Evolutionary conservation across 805 yeast species (phyloP).

Genomic region (Saturnispora hagleri): DNA sequence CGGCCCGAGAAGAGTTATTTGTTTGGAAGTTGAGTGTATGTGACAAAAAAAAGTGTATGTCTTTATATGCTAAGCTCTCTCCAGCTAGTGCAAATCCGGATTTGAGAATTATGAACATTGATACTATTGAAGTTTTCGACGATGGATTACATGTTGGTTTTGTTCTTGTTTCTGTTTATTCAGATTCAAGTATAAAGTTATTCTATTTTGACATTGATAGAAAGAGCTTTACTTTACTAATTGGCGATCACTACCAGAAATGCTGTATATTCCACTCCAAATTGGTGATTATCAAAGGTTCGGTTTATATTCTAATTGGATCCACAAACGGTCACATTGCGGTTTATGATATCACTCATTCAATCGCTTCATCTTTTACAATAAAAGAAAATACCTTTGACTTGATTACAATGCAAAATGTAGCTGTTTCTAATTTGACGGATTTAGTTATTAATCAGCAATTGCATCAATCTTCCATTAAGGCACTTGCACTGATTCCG

Average conservation of each 20-base stretch:
- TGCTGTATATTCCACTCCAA: conserved; percentile 68
- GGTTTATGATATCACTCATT: conserved; percentile 43
- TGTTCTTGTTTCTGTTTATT: conserved; percentile 62
- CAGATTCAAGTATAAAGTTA: conserved; percentile 68
- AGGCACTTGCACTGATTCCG: conserved; percentile 37
- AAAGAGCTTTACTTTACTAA: conserved; percentile 34
- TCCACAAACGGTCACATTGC: conserved; percentile 81
- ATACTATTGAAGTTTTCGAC: conserved; percentile 30
- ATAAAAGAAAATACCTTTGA: neutral
- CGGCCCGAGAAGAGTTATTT: conserved; percentile 83
- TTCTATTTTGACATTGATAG: conserved; percentile 42
- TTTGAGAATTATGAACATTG: conserved; percentile 83
- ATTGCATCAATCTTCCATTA: conserved; percentile 82
- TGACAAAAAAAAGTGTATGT: conserved; percentile 29
- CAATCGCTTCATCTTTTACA: conserved; percentile 9
- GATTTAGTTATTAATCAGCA: conserved; percentile 33
- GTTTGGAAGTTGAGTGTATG: conserved; percentile 52
- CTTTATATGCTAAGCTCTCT: conserved; percentile 42
- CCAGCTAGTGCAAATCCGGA: conserved; percentile 60
- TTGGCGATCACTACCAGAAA: conserved; percentile 49
- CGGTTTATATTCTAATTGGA: conserved; percentile 39
- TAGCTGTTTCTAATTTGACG: conserved; percentile 5
- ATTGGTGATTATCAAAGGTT: conserved; percentile 28
- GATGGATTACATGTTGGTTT: conserved; percentile 32
- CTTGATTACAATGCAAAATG: neutral